Conservation (phyloP, 169 alveolate species). For the Cryptosporidium bovis region DNA sequence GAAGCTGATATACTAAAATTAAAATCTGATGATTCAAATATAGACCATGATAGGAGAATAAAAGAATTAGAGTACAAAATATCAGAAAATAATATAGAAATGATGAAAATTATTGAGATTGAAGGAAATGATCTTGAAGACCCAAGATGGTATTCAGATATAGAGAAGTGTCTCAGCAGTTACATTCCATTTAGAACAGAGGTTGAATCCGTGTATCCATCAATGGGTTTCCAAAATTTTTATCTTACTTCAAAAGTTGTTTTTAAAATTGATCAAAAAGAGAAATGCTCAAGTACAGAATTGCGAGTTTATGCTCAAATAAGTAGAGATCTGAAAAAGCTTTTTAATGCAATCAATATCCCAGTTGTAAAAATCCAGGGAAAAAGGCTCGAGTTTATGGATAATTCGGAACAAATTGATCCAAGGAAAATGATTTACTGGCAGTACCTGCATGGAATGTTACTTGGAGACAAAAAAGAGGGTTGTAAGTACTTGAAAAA, state of each 20-base stretch:
- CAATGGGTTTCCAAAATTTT: constrained; percentile 20
- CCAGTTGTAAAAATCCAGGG: constrained; percentile 19
- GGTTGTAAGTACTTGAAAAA: constrained; percentile 35
- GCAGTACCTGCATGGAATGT: constrained; percentile 24
- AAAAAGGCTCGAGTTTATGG: neutral
- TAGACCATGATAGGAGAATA: constrained; percentile 24
- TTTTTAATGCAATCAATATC: constrained; percentile 21
- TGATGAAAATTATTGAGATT: constrained; percentile 26
- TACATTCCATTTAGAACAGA: constrained; percentile 31
- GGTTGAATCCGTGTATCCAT: constrained; percentile 34
- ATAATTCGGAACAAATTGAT: constrained; percentile 21
- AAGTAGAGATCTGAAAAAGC: constrained; percentile 14
- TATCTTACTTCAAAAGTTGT: neutral
- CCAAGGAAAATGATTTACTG: constrained; percentile 65
- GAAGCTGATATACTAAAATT: constrained; percentile 53
- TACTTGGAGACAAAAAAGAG: constrained; percentile 2
- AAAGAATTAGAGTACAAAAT: constrained; percentile 42
- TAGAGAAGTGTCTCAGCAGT: constrained; percentile 50
- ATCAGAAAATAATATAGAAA: constrained; percentile 11
- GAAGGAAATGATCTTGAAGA: constrained; percentile 56
- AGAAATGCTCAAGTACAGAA: constrained; percentile 8
- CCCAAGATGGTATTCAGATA: constrained; percentile 62
- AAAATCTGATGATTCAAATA: constrained; percentile 27
- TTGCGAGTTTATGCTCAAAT: constrained; percentile 7
- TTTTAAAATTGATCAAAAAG: neutral